Percentiles rank a stretch among this genome's conserved stretches.
phyloP scores from a whole-genome alignment of 192 early-diverging fungal genomes.

The Geosiphon pyriformis region DNA sequence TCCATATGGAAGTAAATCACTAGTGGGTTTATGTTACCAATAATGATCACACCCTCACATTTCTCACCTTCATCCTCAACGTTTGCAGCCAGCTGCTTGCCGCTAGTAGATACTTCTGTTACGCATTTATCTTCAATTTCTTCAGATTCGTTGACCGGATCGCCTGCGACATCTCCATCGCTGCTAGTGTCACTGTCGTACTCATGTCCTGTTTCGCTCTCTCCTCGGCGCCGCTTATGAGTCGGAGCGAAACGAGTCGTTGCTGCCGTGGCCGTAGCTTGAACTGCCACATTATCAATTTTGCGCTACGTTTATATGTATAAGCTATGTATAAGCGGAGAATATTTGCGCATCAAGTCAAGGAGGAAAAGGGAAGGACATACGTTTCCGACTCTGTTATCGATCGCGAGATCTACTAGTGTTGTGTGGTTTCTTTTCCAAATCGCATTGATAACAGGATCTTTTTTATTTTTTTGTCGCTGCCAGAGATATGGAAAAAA shows the following conservation, averaged over 20 bases:
- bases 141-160: too few species aligned
- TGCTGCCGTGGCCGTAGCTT: slow-evolving; percentile 13
- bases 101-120: too few species aligned
- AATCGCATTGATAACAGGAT: background rate
- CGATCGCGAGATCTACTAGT: background rate
- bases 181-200: too few species aligned
- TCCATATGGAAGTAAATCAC: too few species aligned
- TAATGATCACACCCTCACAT: too few species aligned
- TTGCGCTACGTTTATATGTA: slow-evolving; percentile 12
- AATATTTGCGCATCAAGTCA: slow-evolving; percentile 5
- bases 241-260: slow-evolving; percentile 2
- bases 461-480: slow-evolving; percentile 56
- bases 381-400: slow-evolving; percentile 10
- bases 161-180: too few species aligned
- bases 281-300: slow-evolving; percentile 6
- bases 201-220: too few species aligned
- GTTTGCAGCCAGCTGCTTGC: too few species aligned
- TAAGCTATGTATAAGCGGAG: background rate
- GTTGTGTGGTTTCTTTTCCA: background rate
- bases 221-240: too few species aligned
- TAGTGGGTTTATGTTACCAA: too few species aligned
- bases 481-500: slow-evolving; percentile 8
- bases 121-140: too few species aligned
- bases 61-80: too few species aligned
- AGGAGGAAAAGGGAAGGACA: slow-evolving; percentile 4